Percentiles rank a stretch among this genome's conserved stretches.
Evolutionary conservation across 2,329 filamentous ascomycete species (phyloP).

Genomic region (Xylariaceae sp.): DNA sequence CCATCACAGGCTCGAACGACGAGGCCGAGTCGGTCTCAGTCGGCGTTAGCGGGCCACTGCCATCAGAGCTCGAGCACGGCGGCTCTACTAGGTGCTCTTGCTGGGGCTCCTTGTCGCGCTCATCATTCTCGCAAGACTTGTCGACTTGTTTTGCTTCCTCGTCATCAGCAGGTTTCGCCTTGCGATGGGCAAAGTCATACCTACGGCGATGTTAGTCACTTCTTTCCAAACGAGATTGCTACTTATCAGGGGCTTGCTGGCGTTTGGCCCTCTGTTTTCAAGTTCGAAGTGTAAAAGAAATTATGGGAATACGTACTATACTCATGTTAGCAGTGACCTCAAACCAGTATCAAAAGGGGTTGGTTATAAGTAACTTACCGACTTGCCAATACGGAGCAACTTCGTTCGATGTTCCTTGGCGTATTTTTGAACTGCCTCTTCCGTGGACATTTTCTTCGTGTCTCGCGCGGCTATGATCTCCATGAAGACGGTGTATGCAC

Average conservation of each 20-base stretch:
- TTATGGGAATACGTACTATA: conserved; percentile 4
- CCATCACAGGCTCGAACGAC: too few species aligned
- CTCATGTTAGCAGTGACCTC: neutral
- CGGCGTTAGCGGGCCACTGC: too few species aligned
- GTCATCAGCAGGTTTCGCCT: conserved; percentile 50
- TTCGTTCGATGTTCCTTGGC: conserved; percentile 64
- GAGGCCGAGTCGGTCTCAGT: too few species aligned
- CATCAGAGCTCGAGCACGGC: too few species aligned
- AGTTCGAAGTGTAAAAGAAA: neutral
- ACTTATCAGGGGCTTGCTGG: neutral
- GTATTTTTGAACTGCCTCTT: conserved; percentile 62
- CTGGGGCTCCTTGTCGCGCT: too few species aligned
- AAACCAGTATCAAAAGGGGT: neutral
- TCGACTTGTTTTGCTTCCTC: conserved; percentile 41
- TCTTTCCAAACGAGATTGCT: neutral
- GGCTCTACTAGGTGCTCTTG: too few species aligned
- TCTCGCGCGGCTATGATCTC: conserved; percentile 65
- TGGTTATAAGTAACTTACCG: conserved; percentile 25
- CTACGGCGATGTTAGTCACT: conserved; percentile 1
- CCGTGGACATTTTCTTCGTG: conserved; percentile 46
- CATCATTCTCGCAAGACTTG: too few species aligned
- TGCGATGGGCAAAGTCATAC: conserved; percentile 66
- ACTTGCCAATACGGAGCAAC: conserved; percentile 62
- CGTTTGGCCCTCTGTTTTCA: too few species aligned
- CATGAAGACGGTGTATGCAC: conserved; percentile 69